Evolutionary conservation across 805 yeast genomes (phyloP), one percentile per base, ranked within the genome.

Genomic region (Lipomyces spencermartinsiae): DNA sequence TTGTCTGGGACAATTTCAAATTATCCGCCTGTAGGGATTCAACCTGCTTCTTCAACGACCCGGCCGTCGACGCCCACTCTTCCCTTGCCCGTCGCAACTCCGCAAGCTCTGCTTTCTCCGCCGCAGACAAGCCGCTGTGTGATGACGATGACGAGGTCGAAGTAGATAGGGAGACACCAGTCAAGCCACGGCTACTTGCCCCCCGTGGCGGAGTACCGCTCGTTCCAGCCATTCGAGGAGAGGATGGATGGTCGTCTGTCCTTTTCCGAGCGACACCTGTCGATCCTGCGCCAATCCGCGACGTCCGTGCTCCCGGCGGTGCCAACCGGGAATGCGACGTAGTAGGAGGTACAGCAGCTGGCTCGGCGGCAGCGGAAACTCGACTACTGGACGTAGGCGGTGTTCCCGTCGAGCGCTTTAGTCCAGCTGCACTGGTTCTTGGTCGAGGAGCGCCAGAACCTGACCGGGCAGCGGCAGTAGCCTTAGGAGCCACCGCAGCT

Each of bases 81-180:
- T 79, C 79, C 71, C 86, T 89, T 69, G 89, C 93, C 12, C 76
- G 78, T 67, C 86, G 82, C 60, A 91, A 77, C 19, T 77, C 78
- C 56, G 82, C 83, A 25, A 90, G 74, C 67, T 88, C 90, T 49
- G 78, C 79, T 65, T 74, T 78, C 35, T 84, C 85, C 12, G 70
- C 72, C 16, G 63, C 72, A 19, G 69, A 53, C 31, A 69, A 53
- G 4, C 63, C 66, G 9, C 62, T 43, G 37, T 61, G 66, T 10
- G 67, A 35, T 3, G 62, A 25, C 1, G 68, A 57, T 54, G 59
- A 14, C 25, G 59, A 37, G 9, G 66, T 5, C 31, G 33, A 46
- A 8, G 69, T 54, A 37, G 70, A 64, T 12, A 58, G 62, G 59
- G 70, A 73, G 35, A 65, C 65, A 37, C 73, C 60, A 37, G 76